Evolutionary conservation across 495 filamentous ascomycete genomes (phyloP).

Genomic region (Hyaloscypha finlandica): DNA sequence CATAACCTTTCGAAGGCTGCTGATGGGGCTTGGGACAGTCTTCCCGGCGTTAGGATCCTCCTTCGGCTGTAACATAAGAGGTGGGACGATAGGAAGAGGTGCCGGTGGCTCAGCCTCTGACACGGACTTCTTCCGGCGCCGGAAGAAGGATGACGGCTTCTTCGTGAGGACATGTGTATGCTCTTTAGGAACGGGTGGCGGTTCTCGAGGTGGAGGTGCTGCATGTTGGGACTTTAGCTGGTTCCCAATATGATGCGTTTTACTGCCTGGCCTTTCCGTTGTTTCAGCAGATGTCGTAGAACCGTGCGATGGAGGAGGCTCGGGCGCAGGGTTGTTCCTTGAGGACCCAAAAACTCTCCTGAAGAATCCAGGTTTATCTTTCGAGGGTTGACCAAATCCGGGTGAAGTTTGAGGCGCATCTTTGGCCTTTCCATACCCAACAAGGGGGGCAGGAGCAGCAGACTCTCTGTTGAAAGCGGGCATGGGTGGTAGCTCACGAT

Average conservation of each 20-base stretch:
- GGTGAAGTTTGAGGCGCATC: slow-evolving; percentile 36
- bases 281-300: slow-evolving; percentile 32
- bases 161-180: slow-evolving; percentile 65
- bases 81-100: slow-evolving; percentile 33
- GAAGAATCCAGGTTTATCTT: slow-evolving; percentile 85
- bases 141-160: slow-evolving; percentile 90
- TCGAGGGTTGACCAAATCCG: slow-evolving; percentile 34
- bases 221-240: slow-evolving; percentile 46
- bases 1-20: slow-evolving; percentile 88
- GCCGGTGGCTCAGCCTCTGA: slow-evolving; percentile 53
- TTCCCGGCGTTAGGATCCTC: slow-evolving; percentile 1
- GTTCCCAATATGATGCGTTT: slow-evolving; percentile 33
- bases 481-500: slow-evolving; percentile 30
- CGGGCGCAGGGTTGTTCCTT: slow-evolving; percentile 42
- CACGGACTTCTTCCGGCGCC: slow-evolving; percentile 86
- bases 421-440: slow-evolving; percentile 61
- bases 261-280: slow-evolving; percentile 34
- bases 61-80: slow-evolving; percentile 37
- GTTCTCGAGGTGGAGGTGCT: slow-evolving; percentile 42
- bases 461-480: slow-evolving; percentile 32
- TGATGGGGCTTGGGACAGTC: slow-evolving; percentile 65
- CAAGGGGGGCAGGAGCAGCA: slow-evolving; percentile 50
- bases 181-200: slow-evolving; percentile 41
- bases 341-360: slow-evolving; percentile 75
- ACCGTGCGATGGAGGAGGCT: slow-evolving; percentile 31